Conservation (phyloP, 2,329 filamentous ascomycete genomes). For the Macrophomina tecta region DNA sequence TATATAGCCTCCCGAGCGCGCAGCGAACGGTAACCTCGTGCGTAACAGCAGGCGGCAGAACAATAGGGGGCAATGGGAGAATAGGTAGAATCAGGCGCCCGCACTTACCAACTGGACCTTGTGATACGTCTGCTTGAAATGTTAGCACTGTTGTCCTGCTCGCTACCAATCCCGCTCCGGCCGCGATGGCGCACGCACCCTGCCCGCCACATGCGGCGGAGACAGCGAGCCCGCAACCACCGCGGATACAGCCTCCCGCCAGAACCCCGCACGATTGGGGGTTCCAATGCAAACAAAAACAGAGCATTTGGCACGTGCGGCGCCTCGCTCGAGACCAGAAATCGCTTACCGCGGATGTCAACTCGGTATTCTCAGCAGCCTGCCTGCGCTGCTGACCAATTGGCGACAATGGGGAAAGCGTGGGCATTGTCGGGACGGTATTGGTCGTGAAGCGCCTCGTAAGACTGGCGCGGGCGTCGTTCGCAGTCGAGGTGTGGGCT, state of each 20-base stretch:
- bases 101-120: slow-evolving; percentile 77
- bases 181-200: slow-evolving; percentile 9
- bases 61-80: neutral
- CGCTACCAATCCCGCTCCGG: slow-evolving; percentile 34
- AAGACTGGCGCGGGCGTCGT: slow-evolving; percentile 77
- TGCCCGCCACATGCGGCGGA: neutral
- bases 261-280: neutral
- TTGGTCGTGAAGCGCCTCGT: slow-evolving; percentile 93
- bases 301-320: neutral
- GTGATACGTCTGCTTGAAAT: slow-evolving; percentile 62
- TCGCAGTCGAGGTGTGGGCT: slow-evolving; percentile 59
- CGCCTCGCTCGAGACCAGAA: slow-evolving; percentile 5
- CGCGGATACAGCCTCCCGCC: slow-evolving; percentile 1
- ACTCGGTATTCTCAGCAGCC: slow-evolving; percentile 60
- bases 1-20: neutral
- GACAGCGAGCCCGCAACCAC: slow-evolving; percentile 15
- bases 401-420: slow-evolving; percentile 68
- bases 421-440: slow-evolving; percentile 79
- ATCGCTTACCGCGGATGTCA: slow-evolving; percentile 59
- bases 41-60: neutral
- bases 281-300: neutral
- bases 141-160: slow-evolving; percentile 32
- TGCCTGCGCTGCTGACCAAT: slow-evolving; percentile 62
- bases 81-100: neutral
- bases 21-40: neutral